These are phyloP conservation scores for Monosporascus sp. DNA, from an alignment of 2,329 filamentous ascomycete genomes.

Conservation along the genomic window DNA sequence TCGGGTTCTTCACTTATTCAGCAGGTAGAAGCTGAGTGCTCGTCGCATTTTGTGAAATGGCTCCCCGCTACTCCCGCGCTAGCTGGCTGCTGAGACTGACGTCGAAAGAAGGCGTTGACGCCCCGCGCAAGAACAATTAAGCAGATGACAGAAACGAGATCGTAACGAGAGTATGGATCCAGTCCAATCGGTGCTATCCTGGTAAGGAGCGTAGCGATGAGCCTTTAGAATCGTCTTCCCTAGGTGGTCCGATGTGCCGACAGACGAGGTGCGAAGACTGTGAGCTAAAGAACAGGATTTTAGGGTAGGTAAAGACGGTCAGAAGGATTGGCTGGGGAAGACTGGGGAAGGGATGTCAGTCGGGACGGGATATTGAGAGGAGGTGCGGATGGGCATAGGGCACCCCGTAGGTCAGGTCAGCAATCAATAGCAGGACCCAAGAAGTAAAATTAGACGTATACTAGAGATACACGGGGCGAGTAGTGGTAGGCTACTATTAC, in stretches of 20 bases:
- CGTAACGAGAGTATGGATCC: not conserved
- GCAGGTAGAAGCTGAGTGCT: constrained; percentile 9
- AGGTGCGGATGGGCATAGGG: too few relatives aligned
- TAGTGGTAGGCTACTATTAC: not conserved
- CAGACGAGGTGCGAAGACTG: not conserved
- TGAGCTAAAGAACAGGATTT: not conserved
- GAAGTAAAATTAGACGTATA: not conserved
- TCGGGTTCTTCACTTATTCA: constrained; percentile 16
- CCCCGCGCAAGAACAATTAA: not conserved
- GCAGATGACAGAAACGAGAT: not conserved
- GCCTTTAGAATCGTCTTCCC: not conserved
- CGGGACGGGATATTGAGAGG: not conserved
- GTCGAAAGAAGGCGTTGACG: not conserved
- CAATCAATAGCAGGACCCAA: not conserved
- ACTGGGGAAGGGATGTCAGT: not conserved
- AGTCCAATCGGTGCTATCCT: not conserved
- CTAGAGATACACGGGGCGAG: not conserved
- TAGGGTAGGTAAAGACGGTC: not conserved
- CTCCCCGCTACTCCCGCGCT: constrained; percentile 2
- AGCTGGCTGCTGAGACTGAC: not conserved
- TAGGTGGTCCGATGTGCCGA: not conserved
- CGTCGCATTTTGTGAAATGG: constrained; percentile 15
- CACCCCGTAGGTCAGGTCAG: not conserved
- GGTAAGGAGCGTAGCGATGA: not conserved
- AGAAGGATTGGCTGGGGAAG: not conserved